Conservation (phyloP, 352 stramenopile species). For the Paralagenidium karlingii region DNA sequence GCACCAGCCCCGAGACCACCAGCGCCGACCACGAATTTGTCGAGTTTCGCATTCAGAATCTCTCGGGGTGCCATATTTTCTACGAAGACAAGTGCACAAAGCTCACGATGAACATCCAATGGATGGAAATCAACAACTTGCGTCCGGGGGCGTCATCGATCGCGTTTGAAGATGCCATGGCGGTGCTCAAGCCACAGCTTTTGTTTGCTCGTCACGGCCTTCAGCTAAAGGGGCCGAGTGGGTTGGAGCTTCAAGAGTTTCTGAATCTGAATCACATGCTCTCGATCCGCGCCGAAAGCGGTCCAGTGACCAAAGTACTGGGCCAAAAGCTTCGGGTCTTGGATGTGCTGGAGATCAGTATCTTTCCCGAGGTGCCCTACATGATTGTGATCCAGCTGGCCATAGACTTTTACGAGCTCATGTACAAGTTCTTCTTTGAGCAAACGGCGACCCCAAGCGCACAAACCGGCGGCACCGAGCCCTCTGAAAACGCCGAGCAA, state of each 20-base stretch:
- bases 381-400: conserved; percentile 78
- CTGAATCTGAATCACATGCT: conserved; percentile 61
- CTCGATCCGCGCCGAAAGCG: conserved; percentile 57
- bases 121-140: conserved; percentile 74
- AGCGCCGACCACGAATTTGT: conserved; percentile 62
- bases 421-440: conserved; percentile 82
- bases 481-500: conserved; percentile 20
- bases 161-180: conserved; percentile 57
- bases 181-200: conserved; percentile 57
- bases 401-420: conserved; percentile 67
- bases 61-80: conserved; percentile 53
- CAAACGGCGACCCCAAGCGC: conserved; percentile 11
- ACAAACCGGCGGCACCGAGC: conserved; percentile 10
- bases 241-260: conserved; percentile 14
- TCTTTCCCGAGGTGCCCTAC: conserved; percentile 73
- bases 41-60: conserved; percentile 41
- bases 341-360: conserved; percentile 66
- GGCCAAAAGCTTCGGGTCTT: conserved; percentile 57
- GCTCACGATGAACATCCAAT: conserved; percentile 60
- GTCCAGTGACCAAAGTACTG: conserved; percentile 43
- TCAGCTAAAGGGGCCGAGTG: conserved; percentile 16
- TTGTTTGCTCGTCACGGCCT: conserved; percentile 24
- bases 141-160: conserved; percentile 57
- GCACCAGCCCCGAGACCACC: conserved; percentile 36
- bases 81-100: conserved; percentile 64